phyloP scores from a whole-genome alignment of 225 moss, liverwort and hornwort genomes.

The Physcomitrium patens region DNA sequence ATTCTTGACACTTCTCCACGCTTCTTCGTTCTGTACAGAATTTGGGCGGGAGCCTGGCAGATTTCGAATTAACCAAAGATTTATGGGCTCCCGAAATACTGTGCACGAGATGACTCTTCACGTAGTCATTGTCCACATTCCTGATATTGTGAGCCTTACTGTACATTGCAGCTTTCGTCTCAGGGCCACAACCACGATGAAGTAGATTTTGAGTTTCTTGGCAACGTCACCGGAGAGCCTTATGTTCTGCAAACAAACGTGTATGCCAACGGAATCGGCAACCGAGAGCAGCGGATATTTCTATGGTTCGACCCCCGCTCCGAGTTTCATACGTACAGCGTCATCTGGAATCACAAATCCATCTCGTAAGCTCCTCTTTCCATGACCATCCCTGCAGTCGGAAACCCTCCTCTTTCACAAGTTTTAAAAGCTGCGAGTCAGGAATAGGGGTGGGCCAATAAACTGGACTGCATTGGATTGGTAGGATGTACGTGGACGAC shows the following conservation, averaged over 20 bases:
- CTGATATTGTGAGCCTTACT: background rate
- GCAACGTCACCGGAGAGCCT: conserved; percentile 58
- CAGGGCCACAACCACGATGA: conserved; percentile 53
- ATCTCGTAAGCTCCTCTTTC: conserved; percentile 46
- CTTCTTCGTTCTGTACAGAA: background rate
- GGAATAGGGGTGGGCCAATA: too few relatives aligned
- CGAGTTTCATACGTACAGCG: conserved; percentile 58
- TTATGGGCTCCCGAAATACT: background rate
- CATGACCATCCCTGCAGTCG: background rate
- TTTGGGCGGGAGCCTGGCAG: background rate
- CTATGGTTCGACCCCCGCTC: conserved; percentile 70
- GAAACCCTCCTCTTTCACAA: too few relatives aligned
- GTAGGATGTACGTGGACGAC: conserved; percentile 78
- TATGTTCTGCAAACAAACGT: conserved; percentile 59
- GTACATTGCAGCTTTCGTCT: conserved; percentile 44
- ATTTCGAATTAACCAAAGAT: background rate
- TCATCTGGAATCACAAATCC: conserved; percentile 66
- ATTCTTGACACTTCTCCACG: conserved; percentile 31
- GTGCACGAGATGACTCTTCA: too few relatives aligned
- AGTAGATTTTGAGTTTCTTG: conserved; percentile 61
- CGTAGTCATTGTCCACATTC: background rate
- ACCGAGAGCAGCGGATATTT: conserved; percentile 59
- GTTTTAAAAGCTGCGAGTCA: too few relatives aligned
- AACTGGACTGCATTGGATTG: background rate
- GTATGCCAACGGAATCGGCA: conserved; percentile 48